Evolutionary conservation across 179 eudicot genomes (phyloP), one percentile per base, ranked within the genome.

Genomic region (Vitellaria paradoxa): DNA sequence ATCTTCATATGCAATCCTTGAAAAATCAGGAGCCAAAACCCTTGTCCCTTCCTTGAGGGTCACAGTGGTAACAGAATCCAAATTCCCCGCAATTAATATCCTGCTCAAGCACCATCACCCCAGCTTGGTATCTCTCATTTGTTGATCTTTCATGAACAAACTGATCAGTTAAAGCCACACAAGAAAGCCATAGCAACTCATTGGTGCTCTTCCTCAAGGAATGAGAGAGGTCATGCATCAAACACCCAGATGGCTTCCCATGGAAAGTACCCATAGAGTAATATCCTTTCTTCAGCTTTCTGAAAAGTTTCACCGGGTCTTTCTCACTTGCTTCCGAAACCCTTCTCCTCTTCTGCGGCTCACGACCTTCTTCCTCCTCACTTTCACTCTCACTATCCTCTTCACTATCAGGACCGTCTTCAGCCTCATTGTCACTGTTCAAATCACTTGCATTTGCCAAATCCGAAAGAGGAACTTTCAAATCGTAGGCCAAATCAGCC

Each of bases 101-200:
- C 86, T 90, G 98, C 81, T 96, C 99, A 47, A 96, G 96, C 84
- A 93, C 99, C 96, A 94, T 92, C 2, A 96, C 97, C 74, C 98
- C 98, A 49, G 94, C 93, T 79, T 88, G 93, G 80, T 96, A 96
- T 79, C 99, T 78, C 88, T 96, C 99, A 65, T 78, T 91, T 2
- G 98, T 96, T 55, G 92, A 68, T 83, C 99, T 92, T 89, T 94
- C 99, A 37, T 96, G 99, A 45, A 94, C 98, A 80, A 94, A 88
- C 71, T 96, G 99, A 26, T 96, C 99, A 17, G 99, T 94, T 52
- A 96, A 80, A 30, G 99, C 89, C 61, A 96, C 97, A 84, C 99
- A 96, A 80, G 99, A 93, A 24, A 96, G 82, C 99, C 99, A 96
- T 3, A 96, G 89, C 84, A 88, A 88, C 77, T 92, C 98, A 75